These are phyloP conservation scores for Chrysosporium queenslandicum DNA, from an alignment of 2,329 filamentous ascomycete species.

Conservation along the genomic window DNA sequence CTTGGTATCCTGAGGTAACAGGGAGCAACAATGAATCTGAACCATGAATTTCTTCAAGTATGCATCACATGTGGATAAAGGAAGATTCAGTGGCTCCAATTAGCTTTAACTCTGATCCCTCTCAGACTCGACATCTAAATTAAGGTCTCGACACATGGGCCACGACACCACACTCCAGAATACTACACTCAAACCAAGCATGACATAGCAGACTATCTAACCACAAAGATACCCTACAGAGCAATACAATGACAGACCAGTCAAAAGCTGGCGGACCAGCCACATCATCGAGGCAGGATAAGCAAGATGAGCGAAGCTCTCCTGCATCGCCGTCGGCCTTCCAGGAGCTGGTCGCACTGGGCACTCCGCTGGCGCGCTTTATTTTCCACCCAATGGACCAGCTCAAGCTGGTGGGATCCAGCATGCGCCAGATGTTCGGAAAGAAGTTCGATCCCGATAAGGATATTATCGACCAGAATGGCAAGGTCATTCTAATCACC, in stretches of 20 bases:
- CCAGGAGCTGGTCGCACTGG: not conserved
- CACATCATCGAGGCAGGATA: not conserved
- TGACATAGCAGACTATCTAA: too few relatives aligned
- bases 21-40: too few relatives aligned
- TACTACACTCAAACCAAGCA: too few relatives aligned
- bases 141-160: too few relatives aligned
- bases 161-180: too few relatives aligned
- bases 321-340: not conserved
- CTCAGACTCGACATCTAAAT: too few relatives aligned
- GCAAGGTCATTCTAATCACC: slow-evolving; percentile 44
- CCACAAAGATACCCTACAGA: too few relatives aligned
- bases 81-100: too few relatives aligned
- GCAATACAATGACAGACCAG: not conserved
- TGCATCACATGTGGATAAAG: too few relatives aligned
- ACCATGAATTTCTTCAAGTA: too few relatives aligned
- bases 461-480: slow-evolving; percentile 39
- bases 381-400: slow-evolving; percentile 11
- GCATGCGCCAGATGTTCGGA: slow-evolving; percentile 9
- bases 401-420: slow-evolving; percentile 6
- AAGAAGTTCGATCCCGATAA: slow-evolving; percentile 33
- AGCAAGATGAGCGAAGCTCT: not conserved
- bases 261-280: not conserved
- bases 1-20: too few relatives aligned
- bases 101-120: too few relatives aligned
- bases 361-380: not conserved